Conservation (phyloP, 2,329 filamentous ascomycete species). For the Monilinia polystroma region DNA sequence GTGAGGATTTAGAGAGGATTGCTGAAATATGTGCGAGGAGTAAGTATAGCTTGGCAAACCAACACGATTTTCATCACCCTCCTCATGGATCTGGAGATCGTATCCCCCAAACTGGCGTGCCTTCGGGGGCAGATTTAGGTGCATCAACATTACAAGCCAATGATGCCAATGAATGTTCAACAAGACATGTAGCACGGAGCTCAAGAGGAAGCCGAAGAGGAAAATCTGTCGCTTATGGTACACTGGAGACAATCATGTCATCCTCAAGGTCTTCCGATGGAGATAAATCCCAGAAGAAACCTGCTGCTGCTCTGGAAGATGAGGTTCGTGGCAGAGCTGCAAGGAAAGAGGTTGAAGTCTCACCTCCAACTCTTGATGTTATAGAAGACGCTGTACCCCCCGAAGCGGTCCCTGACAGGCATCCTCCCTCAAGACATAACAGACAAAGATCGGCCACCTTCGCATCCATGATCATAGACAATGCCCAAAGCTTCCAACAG, state of each 20-base stretch:
- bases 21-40: constrained; percentile 66
- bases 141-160: constrained; percentile 59
- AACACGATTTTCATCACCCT: constrained; percentile 64
- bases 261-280: constrained; percentile 64
- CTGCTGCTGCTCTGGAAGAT: constrained; percentile 55
- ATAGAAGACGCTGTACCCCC: constrained; percentile 24
- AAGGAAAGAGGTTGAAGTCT: constrained; percentile 38
- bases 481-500: constrained; percentile 40
- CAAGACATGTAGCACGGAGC: constrained; percentile 30
- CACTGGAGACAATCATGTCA: constrained; percentile 65
- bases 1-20: constrained; percentile 61
- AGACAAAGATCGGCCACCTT: constrained; percentile 47
- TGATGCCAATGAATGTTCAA: constrained; percentile 55
- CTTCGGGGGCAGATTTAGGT: constrained; percentile 36
- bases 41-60: constrained; percentile 63
- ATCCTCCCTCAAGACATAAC: constrained; percentile 30
- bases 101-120: constrained; percentile 42
- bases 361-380: constrained; percentile 20
- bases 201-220: constrained; percentile 34
- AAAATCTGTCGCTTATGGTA: constrained; percentile 53
- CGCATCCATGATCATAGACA: constrained; percentile 47
- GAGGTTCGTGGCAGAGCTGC: constrained; percentile 52
- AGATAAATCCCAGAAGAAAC: constrained; percentile 56
- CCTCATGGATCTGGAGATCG: constrained; percentile 58
- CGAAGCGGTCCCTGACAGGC: constrained; percentile 27